Evolutionary conservation across 257 asterid species (phyloP).

Genomic region (Solanum pennellii): DNA sequence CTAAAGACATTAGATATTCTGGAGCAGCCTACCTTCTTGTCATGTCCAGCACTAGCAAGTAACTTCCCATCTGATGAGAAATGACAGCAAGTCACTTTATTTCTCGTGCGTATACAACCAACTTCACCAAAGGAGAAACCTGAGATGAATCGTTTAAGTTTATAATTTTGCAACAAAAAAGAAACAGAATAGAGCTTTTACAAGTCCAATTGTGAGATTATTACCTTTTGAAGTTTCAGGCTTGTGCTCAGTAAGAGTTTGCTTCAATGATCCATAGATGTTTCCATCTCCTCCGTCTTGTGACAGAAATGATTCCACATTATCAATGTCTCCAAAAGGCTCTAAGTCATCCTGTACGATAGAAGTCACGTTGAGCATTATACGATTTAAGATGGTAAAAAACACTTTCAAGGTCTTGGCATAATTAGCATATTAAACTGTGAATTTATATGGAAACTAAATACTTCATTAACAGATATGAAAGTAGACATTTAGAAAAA

Average conservation of each 20-base stretch:
- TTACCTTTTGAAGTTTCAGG: constrained; percentile 9
- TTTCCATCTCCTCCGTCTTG: constrained; percentile 51
- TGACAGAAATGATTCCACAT: constrained; percentile 86
- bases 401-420: constrained; percentile 1
- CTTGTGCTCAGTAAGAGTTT: constrained; percentile 23
- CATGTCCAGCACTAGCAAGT: constrained; percentile 79
- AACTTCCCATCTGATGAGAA: constrained; percentile 78
- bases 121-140: constrained; percentile 50
- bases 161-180: neutral
- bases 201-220: neutral
- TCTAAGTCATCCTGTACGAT: constrained; percentile 88
- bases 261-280: constrained; percentile 11
- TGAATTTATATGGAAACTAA: neutral
- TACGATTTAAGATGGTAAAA: constrained; percentile 30
- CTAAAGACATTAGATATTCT: neutral
- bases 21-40: constrained; percentile 41
- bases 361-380: constrained; percentile 55
- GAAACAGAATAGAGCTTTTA: neutral
- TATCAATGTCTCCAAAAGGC: constrained; percentile 90
- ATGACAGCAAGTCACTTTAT: constrained; percentile 70
- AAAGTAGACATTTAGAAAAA: neutral
- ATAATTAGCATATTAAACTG: neutral
- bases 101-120: constrained; percentile 67
- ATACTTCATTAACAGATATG: neutral
- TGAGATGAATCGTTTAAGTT: neutral